A percentile compares a stretch with the other conserved stretches of the same genome.
Conservation (phyloP, 1,139 yeast species). For the Saccharomycopsis crataegensis region DNA sequence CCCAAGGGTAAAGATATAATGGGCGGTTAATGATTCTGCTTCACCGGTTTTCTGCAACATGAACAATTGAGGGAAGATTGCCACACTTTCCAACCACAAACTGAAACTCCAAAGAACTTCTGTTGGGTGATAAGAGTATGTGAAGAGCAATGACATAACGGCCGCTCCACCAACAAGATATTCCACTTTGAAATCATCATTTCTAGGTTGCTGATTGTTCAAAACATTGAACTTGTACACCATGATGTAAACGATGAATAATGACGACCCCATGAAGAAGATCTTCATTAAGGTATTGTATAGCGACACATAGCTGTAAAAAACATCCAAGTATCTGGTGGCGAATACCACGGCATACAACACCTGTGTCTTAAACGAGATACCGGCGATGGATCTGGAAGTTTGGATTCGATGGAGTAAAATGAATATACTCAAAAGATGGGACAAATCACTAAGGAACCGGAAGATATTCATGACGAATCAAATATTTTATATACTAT, state of each 20-base stretch:
- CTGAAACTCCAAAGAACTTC: slow-evolving; percentile 76
- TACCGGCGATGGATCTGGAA: slow-evolving; percentile 68
- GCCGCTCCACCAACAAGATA: slow-evolving; percentile 63
- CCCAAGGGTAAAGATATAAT: slow-evolving; percentile 91
- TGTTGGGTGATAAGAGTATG: slow-evolving; percentile 50
- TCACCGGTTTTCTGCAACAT: slow-evolving; percentile 86
- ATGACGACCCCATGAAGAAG: slow-evolving; percentile 66
- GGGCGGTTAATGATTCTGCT: slow-evolving; percentile 80
- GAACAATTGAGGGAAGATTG: slow-evolving; percentile 86
- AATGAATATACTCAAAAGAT: slow-evolving; percentile 70
- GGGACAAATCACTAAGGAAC: slow-evolving; percentile 63
- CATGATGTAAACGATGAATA: slow-evolving; percentile 72
- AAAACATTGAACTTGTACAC: slow-evolving; percentile 45
- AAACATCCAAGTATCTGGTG: slow-evolving; percentile 70
- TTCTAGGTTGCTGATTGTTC: slow-evolving; percentile 44
- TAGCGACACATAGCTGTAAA: slow-evolving; percentile 52
- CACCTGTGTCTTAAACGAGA: slow-evolving; percentile 82
- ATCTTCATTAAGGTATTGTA: slow-evolving; percentile 80
- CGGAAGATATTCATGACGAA: slow-evolving; percentile 17
- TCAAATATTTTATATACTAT: background rate
- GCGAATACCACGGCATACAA: slow-evolving; percentile 72
- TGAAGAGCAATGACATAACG: slow-evolving; percentile 56
- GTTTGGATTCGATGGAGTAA: slow-evolving; percentile 63
- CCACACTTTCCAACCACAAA: slow-evolving; percentile 83
- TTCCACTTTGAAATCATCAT: slow-evolving; percentile 73